Evolutionary conservation across 2,329 filamentous ascomycete genomes (phyloP).

Genomic region (Xylaria arbuscula): DNA sequence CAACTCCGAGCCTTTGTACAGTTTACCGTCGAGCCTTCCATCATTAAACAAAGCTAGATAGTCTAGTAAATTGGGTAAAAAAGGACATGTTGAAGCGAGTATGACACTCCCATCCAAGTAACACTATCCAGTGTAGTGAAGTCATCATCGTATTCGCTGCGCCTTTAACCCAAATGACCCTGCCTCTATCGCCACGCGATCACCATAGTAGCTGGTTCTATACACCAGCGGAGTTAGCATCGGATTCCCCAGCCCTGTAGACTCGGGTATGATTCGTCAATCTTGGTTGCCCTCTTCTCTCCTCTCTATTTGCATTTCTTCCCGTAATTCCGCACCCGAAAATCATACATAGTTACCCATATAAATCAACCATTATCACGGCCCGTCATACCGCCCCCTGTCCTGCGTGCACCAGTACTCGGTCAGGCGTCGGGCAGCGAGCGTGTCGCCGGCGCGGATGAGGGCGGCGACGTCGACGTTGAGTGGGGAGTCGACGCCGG

Average conservation of each 20-base stretch:
- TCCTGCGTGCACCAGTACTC: conserved; percentile 71
- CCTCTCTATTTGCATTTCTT: background rate
- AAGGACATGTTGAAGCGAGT: background rate
- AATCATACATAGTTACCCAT: background rate
- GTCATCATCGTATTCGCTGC: background rate
- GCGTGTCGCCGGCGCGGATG: conserved; percentile 72
- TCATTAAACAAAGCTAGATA: background rate
- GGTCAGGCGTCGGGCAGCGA: conserved; percentile 76
- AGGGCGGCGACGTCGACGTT: conserved; percentile 83
- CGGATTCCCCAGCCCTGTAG: no score
- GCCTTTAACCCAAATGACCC: background rate
- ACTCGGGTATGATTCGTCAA: background rate
- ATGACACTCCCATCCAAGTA: background rate
- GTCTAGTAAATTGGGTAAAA: background rate
- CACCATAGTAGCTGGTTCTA: background rate
- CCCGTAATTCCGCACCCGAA: background rate
- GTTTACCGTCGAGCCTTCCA: conserved; percentile 20
- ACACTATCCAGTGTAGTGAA: background rate
- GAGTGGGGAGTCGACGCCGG: conserved; percentile 78
- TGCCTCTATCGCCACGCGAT: background rate
- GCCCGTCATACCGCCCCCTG: conserved; percentile 62
- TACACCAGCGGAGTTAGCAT: no score
- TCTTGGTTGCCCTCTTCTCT: background rate
- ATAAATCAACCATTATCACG: conserved; percentile 36
- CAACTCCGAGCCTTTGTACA: conserved; percentile 33